A percentile compares a stretch with the other conserved stretches of the same genome.
These are phyloP conservation scores for Mortierella sp. DNA, from an alignment of 371 early-diverging fungal genomes.

Conservation along the genomic window DNA sequence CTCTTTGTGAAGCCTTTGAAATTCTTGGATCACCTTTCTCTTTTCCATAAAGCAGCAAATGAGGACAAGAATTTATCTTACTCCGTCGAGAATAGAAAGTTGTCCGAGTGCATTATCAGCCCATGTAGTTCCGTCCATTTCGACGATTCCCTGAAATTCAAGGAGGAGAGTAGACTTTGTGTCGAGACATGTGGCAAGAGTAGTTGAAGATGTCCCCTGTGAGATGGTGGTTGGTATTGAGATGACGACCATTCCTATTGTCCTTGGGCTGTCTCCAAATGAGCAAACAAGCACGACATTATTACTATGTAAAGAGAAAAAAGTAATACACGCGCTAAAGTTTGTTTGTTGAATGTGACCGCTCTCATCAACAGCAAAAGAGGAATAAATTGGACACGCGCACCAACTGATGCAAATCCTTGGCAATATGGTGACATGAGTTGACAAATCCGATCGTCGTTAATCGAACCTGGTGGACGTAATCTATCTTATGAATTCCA, in stretches of 20 bases:
- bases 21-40: too few species aligned
- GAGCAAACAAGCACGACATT: not conserved
- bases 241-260: constrained; percentile 38
- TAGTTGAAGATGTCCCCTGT: not conserved
- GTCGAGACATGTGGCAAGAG: constrained; percentile 33
- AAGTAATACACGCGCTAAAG: not conserved
- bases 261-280: not conserved
- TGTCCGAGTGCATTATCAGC: constrained; percentile 46
- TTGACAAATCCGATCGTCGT: too few species aligned
- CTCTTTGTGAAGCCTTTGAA: too few species aligned
- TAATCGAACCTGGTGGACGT: too few species aligned
- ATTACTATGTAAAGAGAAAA: not conserved
- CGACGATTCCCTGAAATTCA: constrained; percentile 50
- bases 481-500: too few species aligned
- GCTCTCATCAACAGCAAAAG: too few species aligned
- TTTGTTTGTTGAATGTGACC: too few species aligned
- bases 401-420: too few species aligned
- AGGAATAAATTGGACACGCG: too few species aligned
- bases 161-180: constrained; percentile 43
- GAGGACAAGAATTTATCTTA: constrained; percentile 15
- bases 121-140: constrained; percentile 49
- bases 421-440: too few species aligned
- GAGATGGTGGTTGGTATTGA: constrained; percentile 36
- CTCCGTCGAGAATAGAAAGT: constrained; percentile 50
- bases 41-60: too few species aligned